Percentiles rank a stretch among this genome's conserved stretches.
phyloP scores from a whole-genome alignment of 2,329 filamentous ascomycete species.

The Helminthosporium solani region DNA sequence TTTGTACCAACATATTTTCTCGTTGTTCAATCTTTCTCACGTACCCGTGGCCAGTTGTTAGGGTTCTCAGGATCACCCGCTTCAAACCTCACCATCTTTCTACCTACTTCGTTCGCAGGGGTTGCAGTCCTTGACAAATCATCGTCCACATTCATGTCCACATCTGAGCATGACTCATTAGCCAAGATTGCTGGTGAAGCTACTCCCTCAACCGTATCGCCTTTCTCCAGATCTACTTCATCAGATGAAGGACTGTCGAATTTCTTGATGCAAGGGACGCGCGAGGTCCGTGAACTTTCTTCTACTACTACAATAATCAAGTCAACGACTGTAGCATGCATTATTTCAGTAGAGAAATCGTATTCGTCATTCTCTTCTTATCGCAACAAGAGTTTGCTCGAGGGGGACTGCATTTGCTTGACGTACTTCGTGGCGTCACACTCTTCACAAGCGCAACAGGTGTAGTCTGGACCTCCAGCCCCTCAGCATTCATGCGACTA shows the following conservation, averaged over 20 bases:
- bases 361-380: too few species aligned
- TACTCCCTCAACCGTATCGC: neutral
- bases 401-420: too few species aligned
- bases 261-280: neutral
- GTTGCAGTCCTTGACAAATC: too few species aligned
- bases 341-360: too few species aligned
- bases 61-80: slow-evolving; percentile 45
- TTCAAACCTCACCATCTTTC: slow-evolving; percentile 41
- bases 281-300: neutral
- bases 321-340: too few species aligned
- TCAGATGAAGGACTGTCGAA: neutral
- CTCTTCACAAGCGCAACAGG: slow-evolving; percentile 31
- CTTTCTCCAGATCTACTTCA: neutral
- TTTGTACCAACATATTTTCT: neutral
- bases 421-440: slow-evolving; percentile 25
- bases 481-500: slow-evolving; percentile 28
- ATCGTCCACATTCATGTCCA: too few species aligned
- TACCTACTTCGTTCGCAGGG: slow-evolving; percentile 9
- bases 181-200: neutral
- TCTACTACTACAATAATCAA: too few species aligned
- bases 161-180: neutral
- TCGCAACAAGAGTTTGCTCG: too few species aligned
- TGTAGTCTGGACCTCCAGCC: slow-evolving; percentile 24
- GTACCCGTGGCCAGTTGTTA: slow-evolving; percentile 45
- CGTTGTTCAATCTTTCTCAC: neutral